phyloP scores from a whole-genome alignment of 2,329 filamentous ascomycete genomes.

The Paecilomyces sp. region DNA sequence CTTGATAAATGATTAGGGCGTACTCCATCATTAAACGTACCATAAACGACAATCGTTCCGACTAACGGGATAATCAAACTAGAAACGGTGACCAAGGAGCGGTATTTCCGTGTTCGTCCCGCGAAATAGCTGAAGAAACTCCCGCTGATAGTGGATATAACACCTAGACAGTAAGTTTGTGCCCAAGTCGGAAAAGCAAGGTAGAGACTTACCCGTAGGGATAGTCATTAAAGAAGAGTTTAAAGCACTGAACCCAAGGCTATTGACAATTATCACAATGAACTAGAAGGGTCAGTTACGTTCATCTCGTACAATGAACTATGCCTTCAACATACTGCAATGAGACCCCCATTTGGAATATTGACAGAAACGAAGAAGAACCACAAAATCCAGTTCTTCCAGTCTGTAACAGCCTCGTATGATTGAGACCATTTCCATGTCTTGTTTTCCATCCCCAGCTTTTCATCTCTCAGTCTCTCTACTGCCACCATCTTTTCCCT shows the following conservation, averaged over 20 bases:
- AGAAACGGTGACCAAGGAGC: not conserved
- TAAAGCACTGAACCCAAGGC: slow-evolving; percentile 8
- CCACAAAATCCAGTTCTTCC: slow-evolving; percentile 1
- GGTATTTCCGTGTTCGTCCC: slow-evolving; percentile 10
- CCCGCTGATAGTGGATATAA: slow-evolving; percentile 6
- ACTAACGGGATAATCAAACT: slow-evolving; percentile 5
- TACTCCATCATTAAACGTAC: not conserved
- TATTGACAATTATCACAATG: not conserved
- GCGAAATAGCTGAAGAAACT: slow-evolving; percentile 12
- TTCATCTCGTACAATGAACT: not conserved
- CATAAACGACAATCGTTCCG: slow-evolving; percentile 3
- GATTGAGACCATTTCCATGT: not conserved
- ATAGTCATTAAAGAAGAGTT: slow-evolving; percentile 24
- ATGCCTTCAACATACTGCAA: not conserved
- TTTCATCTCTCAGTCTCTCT: slow-evolving; percentile 12
- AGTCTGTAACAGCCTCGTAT: not conserved
- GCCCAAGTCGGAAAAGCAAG: not conserved
- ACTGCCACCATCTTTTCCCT: slow-evolving; percentile 43
- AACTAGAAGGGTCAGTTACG: not conserved
- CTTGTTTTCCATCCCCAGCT: not conserved
- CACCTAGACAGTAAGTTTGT: not conserved
- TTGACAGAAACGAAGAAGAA: slow-evolving; percentile 21
- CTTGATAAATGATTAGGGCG: not conserved
- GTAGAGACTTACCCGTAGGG: slow-evolving; percentile 7
- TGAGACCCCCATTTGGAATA: slow-evolving; percentile 3